phyloP scores from a whole-genome alignment of 805 yeast genomes.

The Teunomyces atbi region DNA sequence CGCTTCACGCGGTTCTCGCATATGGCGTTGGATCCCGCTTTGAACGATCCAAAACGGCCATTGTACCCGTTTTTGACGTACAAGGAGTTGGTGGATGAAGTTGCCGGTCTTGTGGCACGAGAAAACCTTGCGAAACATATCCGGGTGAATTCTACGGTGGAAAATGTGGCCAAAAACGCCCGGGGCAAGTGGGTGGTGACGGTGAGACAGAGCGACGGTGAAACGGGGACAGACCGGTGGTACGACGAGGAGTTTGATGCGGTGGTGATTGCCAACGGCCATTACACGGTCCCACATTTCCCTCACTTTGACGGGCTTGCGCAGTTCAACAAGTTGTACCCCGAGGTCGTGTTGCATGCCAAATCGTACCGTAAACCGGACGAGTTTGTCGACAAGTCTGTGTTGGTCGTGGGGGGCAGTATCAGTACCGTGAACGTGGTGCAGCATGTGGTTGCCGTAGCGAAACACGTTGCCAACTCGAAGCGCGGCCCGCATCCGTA shows the following conservation, averaged over 20 bases:
- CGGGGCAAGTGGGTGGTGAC: constrained; percentile 43
- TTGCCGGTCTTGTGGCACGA: constrained; percentile 24
- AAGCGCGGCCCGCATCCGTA: constrained; percentile 35
- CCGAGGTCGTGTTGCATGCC: constrained; percentile 31
- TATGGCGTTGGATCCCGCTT: constrained; percentile 21
- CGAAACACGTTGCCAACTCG: constrained; percentile 57
- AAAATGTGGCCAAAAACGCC: constrained; percentile 28
- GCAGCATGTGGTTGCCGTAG: constrained; percentile 38
- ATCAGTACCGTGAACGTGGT: constrained; percentile 72
- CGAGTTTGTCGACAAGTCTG: constrained; percentile 40
- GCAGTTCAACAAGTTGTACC: constrained; percentile 25
- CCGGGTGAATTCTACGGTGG: constrained; percentile 48
- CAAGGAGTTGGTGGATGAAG: constrained; percentile 27
- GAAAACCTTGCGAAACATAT: constrained; percentile 33
- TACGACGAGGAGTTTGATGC: constrained; percentile 34
- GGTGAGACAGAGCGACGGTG: constrained; percentile 27
- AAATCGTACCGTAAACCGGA: constrained; percentile 26
- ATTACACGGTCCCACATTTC: constrained; percentile 34
- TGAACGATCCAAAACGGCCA: constrained; percentile 18
- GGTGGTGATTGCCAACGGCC: constrained; percentile 40
- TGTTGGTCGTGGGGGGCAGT: constrained; percentile 67
- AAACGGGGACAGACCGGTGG: constrained; percentile 24
- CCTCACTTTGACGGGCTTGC: constrained; percentile 33
- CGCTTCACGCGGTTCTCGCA: constrained; percentile 39
- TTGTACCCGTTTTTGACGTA: constrained; percentile 39